Evolutionary conservation across 2,329 filamentous ascomycete genomes (phyloP), one percentile per base, ranked within the genome.

Genomic region (Xylaria sp.): DNA sequence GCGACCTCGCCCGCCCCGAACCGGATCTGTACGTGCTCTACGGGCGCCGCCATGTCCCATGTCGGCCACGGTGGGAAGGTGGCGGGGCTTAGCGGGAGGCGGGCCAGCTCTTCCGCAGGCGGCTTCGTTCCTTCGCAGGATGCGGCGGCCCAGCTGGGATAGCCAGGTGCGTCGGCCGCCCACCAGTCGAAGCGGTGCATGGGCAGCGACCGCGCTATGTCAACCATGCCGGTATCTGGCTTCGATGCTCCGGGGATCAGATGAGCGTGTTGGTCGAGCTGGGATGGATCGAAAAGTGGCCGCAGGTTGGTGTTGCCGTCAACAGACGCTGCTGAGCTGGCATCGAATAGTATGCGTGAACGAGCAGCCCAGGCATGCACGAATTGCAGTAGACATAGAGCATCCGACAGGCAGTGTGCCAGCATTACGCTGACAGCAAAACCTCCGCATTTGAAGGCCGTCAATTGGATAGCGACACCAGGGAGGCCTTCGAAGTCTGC

Each of bases 181-280:
- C 75, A 81, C 74, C 77, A 80, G 64, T 80, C 75, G 52, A 72
- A 79, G 6, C 78, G 72, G 57, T 79, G 73, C 49, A 76, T 65
- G 1, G 78, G 77, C 4, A 81, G 61, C 2, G 62, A 58, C 7
- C 73, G 66, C 4, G 74, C 74, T 22, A 56, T 62, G 0, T 60
- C 53, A 18, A 70, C 45, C 5, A 64, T 59, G 4, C 67, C 56
- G 2, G 66, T 52, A n/a, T 70, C 61, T 0, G 70, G 61, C 3
- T 62, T 61, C 1, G 58, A 43, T 1, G 29, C 45, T 16, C 63
- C 60, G 2, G 66, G 62, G 21, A 57, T 46, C 13, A 69, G 53
- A 20, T 61, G 22, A 7, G 73, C 70, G 16, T 70, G 66, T 22
- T 43, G 61, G 44, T 79, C 76, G 2, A 81, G 66, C 21, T 61